phyloP scores from a whole-genome alignment of 2,329 filamentous ascomycete species.

The Sporothrix variecibatus region DNA sequence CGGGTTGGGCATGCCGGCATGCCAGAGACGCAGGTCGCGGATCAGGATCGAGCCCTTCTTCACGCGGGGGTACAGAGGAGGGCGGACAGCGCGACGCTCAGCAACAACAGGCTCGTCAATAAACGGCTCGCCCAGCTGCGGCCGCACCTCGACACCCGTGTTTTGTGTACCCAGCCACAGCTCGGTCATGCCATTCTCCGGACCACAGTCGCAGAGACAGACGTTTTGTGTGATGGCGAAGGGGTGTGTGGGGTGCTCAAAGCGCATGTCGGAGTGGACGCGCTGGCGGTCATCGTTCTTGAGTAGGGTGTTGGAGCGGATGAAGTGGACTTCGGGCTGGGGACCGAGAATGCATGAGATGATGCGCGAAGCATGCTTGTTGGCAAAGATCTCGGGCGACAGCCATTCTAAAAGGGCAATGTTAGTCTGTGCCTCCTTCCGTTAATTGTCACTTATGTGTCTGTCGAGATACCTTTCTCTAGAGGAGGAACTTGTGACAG shows the following conservation, averaged over 20 bases:
- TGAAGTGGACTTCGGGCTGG: conserved; percentile 33
- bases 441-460: neutral
- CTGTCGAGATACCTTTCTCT: conserved; percentile 28
- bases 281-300: conserved; percentile 51
- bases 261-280: conserved; percentile 62
- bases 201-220: conserved; percentile 52
- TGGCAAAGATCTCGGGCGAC: conserved; percentile 37
- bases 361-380: conserved; percentile 34
- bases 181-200: conserved; percentile 58
- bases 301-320: conserved; percentile 39
- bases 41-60: conserved; percentile 57
- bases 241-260: conserved; percentile 54
- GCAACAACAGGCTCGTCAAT: conserved; percentile 42
- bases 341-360: conserved; percentile 33
- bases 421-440: neutral
- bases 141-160: conserved; percentile 50
- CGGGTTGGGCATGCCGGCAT: conserved; percentile 28
- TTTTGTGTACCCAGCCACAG: conserved; percentile 60
- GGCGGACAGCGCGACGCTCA: conserved; percentile 52
- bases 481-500: conserved; percentile 33
- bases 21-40: conserved; percentile 58
- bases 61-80: conserved; percentile 36
- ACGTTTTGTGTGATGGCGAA: conserved; percentile 60
- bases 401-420: conserved; percentile 29
- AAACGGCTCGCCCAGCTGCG: conserved; percentile 55